These are phyloP conservation scores for Rhizopogon sp. DNA, from an alignment of 768 basidiomycete species.

Conservation along the genomic window DNA sequence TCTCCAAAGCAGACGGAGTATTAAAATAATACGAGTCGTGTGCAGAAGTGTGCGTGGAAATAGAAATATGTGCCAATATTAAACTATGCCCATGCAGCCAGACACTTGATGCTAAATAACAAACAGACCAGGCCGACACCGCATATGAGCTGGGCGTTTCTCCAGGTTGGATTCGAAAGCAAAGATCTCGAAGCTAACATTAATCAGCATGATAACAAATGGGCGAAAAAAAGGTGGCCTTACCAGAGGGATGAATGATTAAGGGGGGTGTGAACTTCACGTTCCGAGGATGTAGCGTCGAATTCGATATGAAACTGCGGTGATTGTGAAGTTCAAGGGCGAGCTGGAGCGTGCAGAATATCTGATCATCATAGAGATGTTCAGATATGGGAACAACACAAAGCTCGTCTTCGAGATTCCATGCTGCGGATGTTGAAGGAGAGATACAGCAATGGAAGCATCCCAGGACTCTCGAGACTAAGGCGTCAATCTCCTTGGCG, in stretches of 20 bases:
- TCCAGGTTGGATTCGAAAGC: neutral
- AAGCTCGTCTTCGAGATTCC: slow-evolving; percentile 26
- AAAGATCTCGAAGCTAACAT: neutral
- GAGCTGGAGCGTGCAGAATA: slow-evolving; percentile 17
- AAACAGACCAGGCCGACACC: neutral
- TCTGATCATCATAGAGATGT: neutral
- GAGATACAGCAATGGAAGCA: slow-evolving; percentile 36
- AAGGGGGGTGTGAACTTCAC: slow-evolving; percentile 9
- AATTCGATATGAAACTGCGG: slow-evolving; percentile 16
- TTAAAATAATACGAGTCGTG: neutral
- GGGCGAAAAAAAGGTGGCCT: neutral
- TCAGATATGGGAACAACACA: slow-evolving; percentile 14
- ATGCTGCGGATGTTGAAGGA: slow-evolving; percentile 12
- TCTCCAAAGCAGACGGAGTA: neutral
- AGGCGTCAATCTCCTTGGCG: slow-evolving; percentile 35
- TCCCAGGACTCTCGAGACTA: slow-evolving; percentile 35
- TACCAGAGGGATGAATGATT: neutral
- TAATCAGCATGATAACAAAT: neutral
- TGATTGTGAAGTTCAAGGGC: slow-evolving; percentile 23
- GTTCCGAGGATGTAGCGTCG: slow-evolving; percentile 20
- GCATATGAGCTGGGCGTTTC: neutral
- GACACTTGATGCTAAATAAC: neutral
- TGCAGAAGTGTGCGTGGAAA: neutral
- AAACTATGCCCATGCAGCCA: neutral
- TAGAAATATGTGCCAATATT: neutral